Percentiles rank a stretch among this genome's conserved stretches.
Evolutionary conservation across 805 yeast genomes (phyloP).

Genomic region (Priceomyces melissophilus): DNA sequence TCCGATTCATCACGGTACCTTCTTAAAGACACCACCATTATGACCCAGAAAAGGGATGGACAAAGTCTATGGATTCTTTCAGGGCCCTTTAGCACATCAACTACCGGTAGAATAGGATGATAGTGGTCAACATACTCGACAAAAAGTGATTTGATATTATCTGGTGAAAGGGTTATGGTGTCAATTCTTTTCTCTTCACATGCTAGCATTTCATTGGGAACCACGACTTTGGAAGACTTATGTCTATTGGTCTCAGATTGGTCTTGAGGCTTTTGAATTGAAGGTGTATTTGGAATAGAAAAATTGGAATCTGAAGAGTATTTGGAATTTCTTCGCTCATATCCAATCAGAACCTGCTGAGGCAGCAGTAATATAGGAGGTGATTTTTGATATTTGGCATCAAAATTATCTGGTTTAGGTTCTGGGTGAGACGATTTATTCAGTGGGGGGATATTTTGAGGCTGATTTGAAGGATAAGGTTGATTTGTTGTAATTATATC

Average conservation of each 20-base stretch:
- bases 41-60: constrained; percentile 91
- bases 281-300: constrained; percentile 29
- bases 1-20: constrained; percentile 42
- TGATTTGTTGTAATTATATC: neutral
- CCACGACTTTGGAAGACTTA: constrained; percentile 2
- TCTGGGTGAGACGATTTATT: constrained; percentile 5
- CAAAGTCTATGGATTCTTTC: constrained; percentile 75
- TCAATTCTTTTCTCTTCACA: constrained; percentile 75
- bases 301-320: constrained; percentile 20
- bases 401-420: neutral
- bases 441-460: neutral
- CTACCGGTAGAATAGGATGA: constrained; percentile 85
- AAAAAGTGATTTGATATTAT: constrained; percentile 60
- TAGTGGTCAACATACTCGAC: constrained; percentile 71
- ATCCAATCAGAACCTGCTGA: neutral
- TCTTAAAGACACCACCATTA: constrained; percentile 79
- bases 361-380: too few relatives aligned
- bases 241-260: neutral
- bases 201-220: constrained; percentile 24
- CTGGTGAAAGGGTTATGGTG: constrained; percentile 57
- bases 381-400: neutral
- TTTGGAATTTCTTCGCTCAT: constrained; percentile 6
- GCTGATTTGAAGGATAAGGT: neutral
- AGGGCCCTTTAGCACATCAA: constrained; percentile 77
- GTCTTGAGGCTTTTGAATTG: constrained; percentile 14